Evolutionary conservation across 2,329 filamentous ascomycete species (phyloP), one percentile per base, ranked within the genome.

Genomic region (Curvularia lunata): DNA sequence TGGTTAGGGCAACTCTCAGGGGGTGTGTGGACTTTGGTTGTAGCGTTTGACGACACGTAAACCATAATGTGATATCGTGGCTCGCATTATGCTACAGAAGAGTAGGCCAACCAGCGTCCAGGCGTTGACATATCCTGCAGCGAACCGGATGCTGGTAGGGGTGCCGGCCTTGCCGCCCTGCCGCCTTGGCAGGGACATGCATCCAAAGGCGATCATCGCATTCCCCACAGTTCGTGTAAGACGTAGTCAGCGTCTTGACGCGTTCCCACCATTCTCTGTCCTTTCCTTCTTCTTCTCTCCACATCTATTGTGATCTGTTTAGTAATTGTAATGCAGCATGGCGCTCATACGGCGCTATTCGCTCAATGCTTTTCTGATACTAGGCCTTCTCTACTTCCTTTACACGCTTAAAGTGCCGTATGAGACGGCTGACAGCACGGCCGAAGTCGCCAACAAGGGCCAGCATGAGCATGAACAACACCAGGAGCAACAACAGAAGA

Each of bases 301-400:
- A 51, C 42, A 32, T 46, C 52, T 32, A 58, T 34, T 62, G 51
- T 30, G 46, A 48, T 42, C 37, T 56, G 28, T 58, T 58, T 50
- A 38, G 28, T 47, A 51, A 38, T 53, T 56, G 43, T 69, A 65
- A 57, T 62, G 41, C 48, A 61, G 5, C 40, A 80, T 80, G 78
- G 72, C 78, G 37, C 72, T 77, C 16, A 55, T 78, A 21, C 73
- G 72, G 54, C 76, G 78, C 19, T 78, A 75, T 53, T 64, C 66
- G 40, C 52, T 75, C 27, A 78, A 80, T 59, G 63, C 70, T 5
- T 65, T 63, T 38, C 60, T 79, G 38, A 69, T 73, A 10, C 65
- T 72, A 13, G 65, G 68, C 37, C 65, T 77, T 28, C 58, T 81
- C 12, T 73, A 78, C 62, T 60, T 75, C 32, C 58, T 79, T 54